These are phyloP conservation scores for Teunomyces barrocoloradensis DNA, from an alignment of 805 yeast species.

Conservation along the genomic window DNA sequence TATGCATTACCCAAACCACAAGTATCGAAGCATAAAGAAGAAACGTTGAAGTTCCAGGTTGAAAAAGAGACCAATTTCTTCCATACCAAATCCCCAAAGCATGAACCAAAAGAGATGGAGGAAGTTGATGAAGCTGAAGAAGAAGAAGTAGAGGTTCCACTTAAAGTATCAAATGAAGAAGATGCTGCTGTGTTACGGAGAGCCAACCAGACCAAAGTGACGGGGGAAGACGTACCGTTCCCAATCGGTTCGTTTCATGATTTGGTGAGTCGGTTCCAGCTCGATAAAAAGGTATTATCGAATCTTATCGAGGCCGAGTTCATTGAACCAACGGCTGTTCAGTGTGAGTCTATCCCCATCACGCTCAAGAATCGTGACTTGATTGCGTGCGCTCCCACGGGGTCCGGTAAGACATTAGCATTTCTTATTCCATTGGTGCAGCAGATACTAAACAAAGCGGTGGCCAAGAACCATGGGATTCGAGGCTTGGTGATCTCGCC, in stretches of 20 bases:
- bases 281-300: constrained; percentile 55
- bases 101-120: constrained; percentile 18
- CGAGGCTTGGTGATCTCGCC: constrained; percentile 86
- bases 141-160: constrained; percentile 33
- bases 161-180: constrained; percentile 47
- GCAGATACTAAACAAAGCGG: constrained; percentile 25
- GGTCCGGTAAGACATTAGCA: constrained; percentile 95
- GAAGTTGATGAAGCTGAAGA: constrained; percentile 24
- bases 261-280: constrained; percentile 61
- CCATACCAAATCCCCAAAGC: constrained; percentile 48
- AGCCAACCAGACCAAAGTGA: constrained; percentile 61
- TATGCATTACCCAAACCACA: constrained; percentile 31
- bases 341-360: constrained; percentile 83
- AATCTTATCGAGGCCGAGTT: constrained; percentile 72
- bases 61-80: constrained; percentile 84
- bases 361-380: constrained; percentile 69
- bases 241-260: constrained; percentile 91
- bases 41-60: constrained; percentile 46
- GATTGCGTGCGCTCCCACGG: constrained; percentile 96
- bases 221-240: constrained; percentile 84
- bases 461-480: constrained; percentile 47
- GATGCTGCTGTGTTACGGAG: constrained; percentile 66
- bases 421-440: constrained; percentile 82
- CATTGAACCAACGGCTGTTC: constrained; percentile 88
- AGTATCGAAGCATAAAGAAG: constrained; percentile 31